Base-by-base conservation (phyloP, 345 rosid genomes). In the Microcos paniculata region DNA sequence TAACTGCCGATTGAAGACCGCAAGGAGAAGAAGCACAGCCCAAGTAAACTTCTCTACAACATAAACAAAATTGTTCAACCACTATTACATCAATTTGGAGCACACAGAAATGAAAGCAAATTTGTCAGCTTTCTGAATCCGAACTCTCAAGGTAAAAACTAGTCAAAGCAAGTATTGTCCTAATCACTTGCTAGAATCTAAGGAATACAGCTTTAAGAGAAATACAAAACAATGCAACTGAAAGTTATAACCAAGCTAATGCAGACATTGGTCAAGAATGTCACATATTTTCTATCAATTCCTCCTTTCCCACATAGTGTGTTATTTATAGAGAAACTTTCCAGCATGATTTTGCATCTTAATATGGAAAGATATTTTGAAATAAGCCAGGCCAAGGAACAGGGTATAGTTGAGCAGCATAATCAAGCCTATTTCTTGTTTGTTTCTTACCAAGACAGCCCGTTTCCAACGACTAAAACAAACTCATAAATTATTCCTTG, bases 161-260 rank as follows among this genome's bases (percentile, higher is more conserved):
- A 14, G 52, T 48, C 52, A 48, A 93, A 91, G 59, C 97, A 55
- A 6, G 15, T 23, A 55, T 10, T 28, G 30, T 23, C 59, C 26
- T 26, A 24, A 9, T 11, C 12, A 8, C 1, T 1, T 23, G 31
- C 31, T 4, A 24, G 1, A 57, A 23, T 0, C 21, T 0, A 55
- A 55, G 13, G 14, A 55, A 1, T 14, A 23, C 23, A 55, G 15
- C 59, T 19, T 23, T 55, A 55, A 23, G 7, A 21, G 10, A 21
- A 33, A 28, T 6, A 1, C 0, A 40, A 38, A 63, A n/a, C 14
- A 21, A 8, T 12, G 12, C 16, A 11, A 38, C 16, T 21, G 46
- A 40, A 21, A 42, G 33, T n/a, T 23, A 13, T 4, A 64, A n/a
- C 12, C 23, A 42, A 23, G n/a, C 16, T 42, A 42, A 65, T 43